Base-by-base conservation (phyloP, 2,329 filamentous ascomycete genomes). In the Cladosporium austrohemisphaericum region DNA sequence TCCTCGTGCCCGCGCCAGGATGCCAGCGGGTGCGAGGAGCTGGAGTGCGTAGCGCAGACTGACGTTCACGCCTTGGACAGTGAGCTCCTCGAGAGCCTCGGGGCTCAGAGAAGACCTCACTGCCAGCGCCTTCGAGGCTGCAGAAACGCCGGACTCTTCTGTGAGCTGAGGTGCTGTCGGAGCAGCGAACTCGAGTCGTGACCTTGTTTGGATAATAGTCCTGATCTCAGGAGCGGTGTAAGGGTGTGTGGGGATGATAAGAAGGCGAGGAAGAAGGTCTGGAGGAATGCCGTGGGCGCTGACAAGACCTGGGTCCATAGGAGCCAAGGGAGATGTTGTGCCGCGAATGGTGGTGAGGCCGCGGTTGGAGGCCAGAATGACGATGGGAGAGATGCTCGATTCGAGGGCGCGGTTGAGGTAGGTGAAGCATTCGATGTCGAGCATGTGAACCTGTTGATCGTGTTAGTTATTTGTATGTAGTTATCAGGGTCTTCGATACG, bases 351-450 rank as follows among this genome's bases (percentile, higher is more conserved):
- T 87, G 57, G 88, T 92, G 76, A 91, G 85, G 68, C 93, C 93
- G 63, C 93, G 86, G 75, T 98, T 98, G 33, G 93, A 97, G 52
- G 93, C 93, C 53, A 98, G 84, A 58, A 98, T 93, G 54, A 98
- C 93, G 64, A 98, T 95, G 51, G 93, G 93, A 1, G 92, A 92
- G 64, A 98, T 94, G 58, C 84, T 81, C 49, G 88, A 91, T 77
- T 98, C 93, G 59, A 98, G 80, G n/a, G 93, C 93, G 65, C 91
- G 88, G 77, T 97, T 97, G 65, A 98, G 84, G 73, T 96, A 98
- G 59, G 93, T 97, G 74, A 97, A 98, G 76, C 91, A 95, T 76
- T 98, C 93, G 60, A 98, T 86, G 69, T 98, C 93, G 61, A 98
- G 89, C 93, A 98, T 98, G 76, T 98, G 92, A 53, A 95, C 92